Base-by-base conservation (phyloP, 192 early-diverging fungal species). In the Coemansia sp. region DNA sequence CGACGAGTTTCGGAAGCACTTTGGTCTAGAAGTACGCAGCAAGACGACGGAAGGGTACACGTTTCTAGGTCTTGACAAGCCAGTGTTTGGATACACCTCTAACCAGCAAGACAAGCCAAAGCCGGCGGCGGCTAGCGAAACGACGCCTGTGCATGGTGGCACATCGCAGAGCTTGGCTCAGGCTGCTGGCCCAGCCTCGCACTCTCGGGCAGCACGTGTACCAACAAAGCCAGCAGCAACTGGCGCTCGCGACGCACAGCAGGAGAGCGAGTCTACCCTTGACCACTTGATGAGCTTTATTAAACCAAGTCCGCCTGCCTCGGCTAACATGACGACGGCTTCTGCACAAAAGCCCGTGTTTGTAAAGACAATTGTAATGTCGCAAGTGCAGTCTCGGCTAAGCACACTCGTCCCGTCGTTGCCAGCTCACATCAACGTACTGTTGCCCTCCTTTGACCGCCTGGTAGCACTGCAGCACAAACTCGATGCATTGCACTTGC, bases 11-110 rank as follows among this genome's bases (percentile, higher is more conserved):
- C 59, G 68, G n/a, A 59, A 70, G 57, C 70, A 74, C 66, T 80
- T 64, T 80, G 76, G 76, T 12, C 67, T 53, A 24, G 63, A 68
- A 9, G 63, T 66, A 3, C 54, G 58, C 27, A 55, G 54, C 42
- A 60, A 46, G 58, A 66, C 53, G 9, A 9, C 57, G 24, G 76
- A 80, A 46, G 76, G 76, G n/a, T 73, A 72, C 60, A 70, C 76
- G 29, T 80, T 80, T 40, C 63, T 80, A 3, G 70, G 63, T 10
- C 63, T 53, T 10, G 60, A 72, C 41, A 72, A 61, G 38, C 53
- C 53, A 1, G 52, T 53, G 32, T 53, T 53, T 53, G 52, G 52
- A 9, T 35, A 53, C 14, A 32, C 52, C 3, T 17, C 52, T 36
- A 44, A 40, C 35, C 54, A 50, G 14, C 55, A 38, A 10, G 18